Base-by-base conservation (phyloP, 2,329 filamentous ascomycete genomes). In the Alternaria sp. region DNA sequence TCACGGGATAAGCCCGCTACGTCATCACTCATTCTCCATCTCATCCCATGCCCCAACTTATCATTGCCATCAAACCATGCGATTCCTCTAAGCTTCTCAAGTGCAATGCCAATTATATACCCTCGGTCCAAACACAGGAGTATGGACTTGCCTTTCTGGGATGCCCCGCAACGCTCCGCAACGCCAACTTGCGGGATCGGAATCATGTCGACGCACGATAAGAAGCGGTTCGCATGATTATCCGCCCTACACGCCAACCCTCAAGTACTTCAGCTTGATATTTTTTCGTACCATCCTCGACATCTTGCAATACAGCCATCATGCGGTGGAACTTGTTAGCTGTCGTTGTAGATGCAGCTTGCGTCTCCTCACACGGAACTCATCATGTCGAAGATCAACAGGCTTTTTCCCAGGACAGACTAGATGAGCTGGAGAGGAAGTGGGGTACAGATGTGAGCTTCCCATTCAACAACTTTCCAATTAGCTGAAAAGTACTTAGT, bases 391-490 rank as follows among this genome's bases (percentile, higher is more conserved):
- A 76, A 23, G 51, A 66, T 29, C 67, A 73, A 31, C 61, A 73
- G 29, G 49, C 60, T 5, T 70, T 77, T 51, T 72, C 72, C 21
- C 65, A 74, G 37, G 62, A 71, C 17, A 69, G 67, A 45, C 61
- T 78, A 7, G 68, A 76, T 26, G 71, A 74, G 50, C 53, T 78
- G 5, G 67, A 78, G 51, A 66, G 67, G 55, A 80, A 79, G 73
- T 80, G 78, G 78, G 78, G 77, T 13, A 78, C 68, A 53, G 78
- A 80, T 66, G 78, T 79, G 59, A 66, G 56, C 46, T 14, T 13
- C 14, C 3, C 26, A 23, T 23, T n/a, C 44, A 24, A 5, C 8
- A 5, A 5, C 10, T 2, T n/a, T 21, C 1, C n/a, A 29, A 6
- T 53, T 29, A 21, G 54, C 41, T 68, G 50, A 68, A 58, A 44